phyloP scores from a whole-genome alignment of 2,329 filamentous ascomycete species.

The Xylariaceae sp. region DNA sequence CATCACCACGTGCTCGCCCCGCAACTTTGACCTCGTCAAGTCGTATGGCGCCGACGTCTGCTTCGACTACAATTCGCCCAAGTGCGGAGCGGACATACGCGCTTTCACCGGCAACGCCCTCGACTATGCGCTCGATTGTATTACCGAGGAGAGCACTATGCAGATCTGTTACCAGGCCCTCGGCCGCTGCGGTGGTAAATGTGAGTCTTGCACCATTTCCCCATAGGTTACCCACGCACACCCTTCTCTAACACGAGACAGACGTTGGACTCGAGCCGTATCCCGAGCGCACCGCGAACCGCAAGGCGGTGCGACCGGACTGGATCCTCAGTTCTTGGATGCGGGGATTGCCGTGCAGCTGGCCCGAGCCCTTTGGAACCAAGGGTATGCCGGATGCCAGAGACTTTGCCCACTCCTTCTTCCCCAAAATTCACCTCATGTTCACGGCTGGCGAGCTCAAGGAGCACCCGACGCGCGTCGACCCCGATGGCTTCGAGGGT shows the following conservation, averaged over 20 bases:
- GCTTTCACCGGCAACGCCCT: conserved; percentile 16
- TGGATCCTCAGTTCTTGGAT: conserved; percentile 9
- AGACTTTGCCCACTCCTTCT: conserved; percentile 4
- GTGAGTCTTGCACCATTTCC: not conserved
- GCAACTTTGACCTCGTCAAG: conserved; percentile 6
- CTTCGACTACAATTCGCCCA: conserved; percentile 7
- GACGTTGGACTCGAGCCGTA: conserved; percentile 6
- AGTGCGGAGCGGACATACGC: conserved; percentile 19
- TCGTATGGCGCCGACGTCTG: conserved; percentile 3
- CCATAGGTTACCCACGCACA: too few relatives aligned
- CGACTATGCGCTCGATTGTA: conserved; percentile 4
- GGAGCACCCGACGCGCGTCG: conserved; percentile 4
- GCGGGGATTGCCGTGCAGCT: conserved; percentile 7
- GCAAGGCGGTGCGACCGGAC: conserved; percentile 3
- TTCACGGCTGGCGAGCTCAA: conserved; percentile 4
- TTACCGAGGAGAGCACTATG: conserved; percentile 2
- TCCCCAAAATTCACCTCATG: conserved; percentile 5
- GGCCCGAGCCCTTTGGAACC: conserved; percentile 7
- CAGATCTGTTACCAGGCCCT: conserved; percentile 7
- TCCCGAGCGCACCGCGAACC: conserved; percentile 1
- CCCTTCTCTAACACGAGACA: not conserved
- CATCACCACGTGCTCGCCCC: conserved; percentile 5
- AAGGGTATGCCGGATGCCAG: conserved; percentile 4
- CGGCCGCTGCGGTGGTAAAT: conserved; percentile 4
- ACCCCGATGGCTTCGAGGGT: conserved; percentile 7